Conservation (phyloP, 768 basidiomycete species). For the Tephrocybe sp. region DNA sequence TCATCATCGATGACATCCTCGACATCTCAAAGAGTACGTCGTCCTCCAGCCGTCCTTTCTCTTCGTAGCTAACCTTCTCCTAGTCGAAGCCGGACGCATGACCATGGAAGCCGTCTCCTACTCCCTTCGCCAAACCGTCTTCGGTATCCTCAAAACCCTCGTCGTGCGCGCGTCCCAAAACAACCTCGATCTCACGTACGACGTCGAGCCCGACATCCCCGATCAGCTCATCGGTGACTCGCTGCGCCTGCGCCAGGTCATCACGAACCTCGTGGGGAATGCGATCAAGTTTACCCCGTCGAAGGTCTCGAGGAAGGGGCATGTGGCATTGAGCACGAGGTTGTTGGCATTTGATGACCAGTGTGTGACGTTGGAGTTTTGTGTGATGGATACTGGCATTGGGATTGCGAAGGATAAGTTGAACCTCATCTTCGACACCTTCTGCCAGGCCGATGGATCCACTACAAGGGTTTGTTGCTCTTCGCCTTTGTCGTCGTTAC, state of each 20-base stretch:
- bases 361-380: slow-evolving; percentile 92
- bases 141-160: slow-evolving; percentile 96
- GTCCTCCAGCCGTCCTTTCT: not conserved
- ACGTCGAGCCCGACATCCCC: slow-evolving; percentile 89
- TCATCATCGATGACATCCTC: slow-evolving; percentile 99
- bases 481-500: slow-evolving; percentile 11
- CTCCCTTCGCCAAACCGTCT: slow-evolving; percentile 94
- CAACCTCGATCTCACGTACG: slow-evolving; percentile 93
- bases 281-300: slow-evolving; percentile 96
- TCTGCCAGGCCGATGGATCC: slow-evolving; percentile 98
- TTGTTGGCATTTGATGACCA: slow-evolving; percentile 77
- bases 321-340: slow-evolving; percentile 87
- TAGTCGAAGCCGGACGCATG: slow-evolving; percentile 99
- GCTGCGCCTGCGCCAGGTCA: slow-evolving; percentile 89
- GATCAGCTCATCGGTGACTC: slow-evolving; percentile 98
- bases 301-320: slow-evolving; percentile 76
- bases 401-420: slow-evolving; percentile 98
- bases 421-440: slow-evolving; percentile 98
- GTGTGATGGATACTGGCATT: slow-evolving; percentile 96
- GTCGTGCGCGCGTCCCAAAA: slow-evolving; percentile 98
- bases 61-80: slow-evolving; percentile 16
- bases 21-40: slow-evolving; percentile 98
- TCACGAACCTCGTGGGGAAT: slow-evolving; percentile 93
- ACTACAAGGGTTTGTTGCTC: slow-evolving; percentile 76
- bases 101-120: slow-evolving; percentile 99